Evolutionary conservation across 352 stramenopile species (phyloP).

Genomic region (Globisporangium okanoganense): DNA sequence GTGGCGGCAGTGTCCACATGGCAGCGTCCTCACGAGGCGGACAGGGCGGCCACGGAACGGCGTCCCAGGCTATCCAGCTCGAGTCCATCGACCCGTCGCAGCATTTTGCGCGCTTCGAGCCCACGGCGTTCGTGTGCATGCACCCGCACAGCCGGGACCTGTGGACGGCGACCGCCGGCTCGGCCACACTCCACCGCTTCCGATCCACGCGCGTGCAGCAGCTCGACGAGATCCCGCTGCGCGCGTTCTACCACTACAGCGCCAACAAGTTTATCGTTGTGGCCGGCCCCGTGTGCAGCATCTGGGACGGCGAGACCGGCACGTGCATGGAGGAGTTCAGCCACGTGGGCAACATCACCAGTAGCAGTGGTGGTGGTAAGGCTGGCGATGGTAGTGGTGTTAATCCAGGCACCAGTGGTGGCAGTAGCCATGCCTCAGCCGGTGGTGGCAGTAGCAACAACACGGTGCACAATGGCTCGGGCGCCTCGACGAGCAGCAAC

Average conservation of each 20-base stretch:
- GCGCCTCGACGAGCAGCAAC: conserved; percentile 15
- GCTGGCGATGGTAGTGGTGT: background rate
- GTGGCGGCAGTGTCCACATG: conserved; percentile 5
- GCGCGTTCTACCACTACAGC: conserved; percentile 68
- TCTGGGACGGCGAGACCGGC: conserved; percentile 68
- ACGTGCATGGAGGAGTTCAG: conserved; percentile 54
- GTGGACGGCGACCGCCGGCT: conserved; percentile 46
- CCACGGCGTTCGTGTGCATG: conserved; percentile 53
- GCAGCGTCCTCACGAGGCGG: background rate
- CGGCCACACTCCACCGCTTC: conserved; percentile 52
- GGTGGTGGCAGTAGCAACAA: background rate
- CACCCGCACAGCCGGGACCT: conserved; percentile 54
- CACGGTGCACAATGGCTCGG: conserved; percentile 18
- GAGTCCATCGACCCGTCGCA: conserved; percentile 60
- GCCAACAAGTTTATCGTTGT: conserved; percentile 71
- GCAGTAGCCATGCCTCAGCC: background rate
- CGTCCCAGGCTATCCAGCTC: conserved; percentile 53
- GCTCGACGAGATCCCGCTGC: conserved; percentile 64
- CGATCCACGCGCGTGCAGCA: conserved; percentile 55
- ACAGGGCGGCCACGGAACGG: conserved; percentile 12
- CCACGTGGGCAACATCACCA: conserved; percentile 28
- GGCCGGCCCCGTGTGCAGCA: conserved; percentile 48
- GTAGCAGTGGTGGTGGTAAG: background rate
- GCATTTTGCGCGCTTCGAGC: conserved; percentile 50
- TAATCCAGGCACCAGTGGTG: conserved; percentile 7